Evolutionary conservation across 2,329 filamentous ascomycete species (phyloP).

Genomic region (Pseudodiploospora longispora): DNA sequence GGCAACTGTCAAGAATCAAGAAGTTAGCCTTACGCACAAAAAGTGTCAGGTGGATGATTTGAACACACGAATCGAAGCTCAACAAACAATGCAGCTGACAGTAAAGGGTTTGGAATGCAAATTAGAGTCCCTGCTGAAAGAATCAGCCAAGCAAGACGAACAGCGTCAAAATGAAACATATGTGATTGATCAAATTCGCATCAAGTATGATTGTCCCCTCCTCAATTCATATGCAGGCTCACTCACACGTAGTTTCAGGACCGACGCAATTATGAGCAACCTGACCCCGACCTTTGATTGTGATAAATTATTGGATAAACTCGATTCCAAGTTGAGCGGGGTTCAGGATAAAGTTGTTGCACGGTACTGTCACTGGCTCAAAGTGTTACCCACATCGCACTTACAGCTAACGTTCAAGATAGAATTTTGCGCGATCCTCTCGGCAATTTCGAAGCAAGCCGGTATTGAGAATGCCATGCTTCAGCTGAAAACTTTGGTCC

Average conservation of each 20-base stretch:
- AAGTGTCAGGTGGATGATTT: constrained; percentile 5
- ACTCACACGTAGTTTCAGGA: too few relatives aligned
- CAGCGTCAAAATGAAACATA: constrained; percentile 4
- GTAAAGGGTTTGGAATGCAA: constrained; percentile 12
- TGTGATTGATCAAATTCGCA: constrained; percentile 7
- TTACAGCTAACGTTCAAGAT: background rate
- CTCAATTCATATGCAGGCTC: too few relatives aligned
- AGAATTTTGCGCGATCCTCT: constrained; percentile 2
- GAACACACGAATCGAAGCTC: constrained; percentile 8
- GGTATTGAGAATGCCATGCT: background rate
- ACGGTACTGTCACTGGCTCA: background rate
- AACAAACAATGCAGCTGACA: constrained; percentile 7
- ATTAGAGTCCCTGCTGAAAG: constrained; percentile 12
- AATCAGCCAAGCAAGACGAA: constrained; percentile 3
- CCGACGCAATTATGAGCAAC: too few relatives aligned
- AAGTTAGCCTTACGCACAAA: constrained; percentile 7
- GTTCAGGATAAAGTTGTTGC: constrained; percentile 2
- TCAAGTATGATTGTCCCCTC: constrained; percentile 11
- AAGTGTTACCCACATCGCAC: too few relatives aligned
- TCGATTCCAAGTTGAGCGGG: constrained; percentile 1
- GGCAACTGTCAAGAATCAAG: constrained; percentile 12
- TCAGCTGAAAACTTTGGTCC: background rate
- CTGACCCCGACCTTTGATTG: too few relatives aligned
- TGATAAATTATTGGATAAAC: background rate
- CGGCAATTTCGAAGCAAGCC: background rate